phyloP scores from a whole-genome alignment of 2,329 filamentous ascomycete species.

The Ploettnerulaceae sp. region DNA sequence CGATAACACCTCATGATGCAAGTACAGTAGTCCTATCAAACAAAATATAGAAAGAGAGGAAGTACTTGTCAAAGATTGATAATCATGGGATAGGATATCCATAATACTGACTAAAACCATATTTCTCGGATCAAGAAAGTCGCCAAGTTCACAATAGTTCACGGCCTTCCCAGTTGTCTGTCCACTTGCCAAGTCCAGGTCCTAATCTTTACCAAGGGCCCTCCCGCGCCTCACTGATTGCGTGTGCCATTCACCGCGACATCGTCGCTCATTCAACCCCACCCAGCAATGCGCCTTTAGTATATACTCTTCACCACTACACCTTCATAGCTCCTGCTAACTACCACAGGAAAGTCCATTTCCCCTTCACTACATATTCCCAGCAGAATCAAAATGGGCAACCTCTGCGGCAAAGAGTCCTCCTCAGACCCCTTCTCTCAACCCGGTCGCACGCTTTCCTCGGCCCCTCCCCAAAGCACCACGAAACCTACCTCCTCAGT shows the following conservation, averaged over 20 bases:
- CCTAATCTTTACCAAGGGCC: not conserved
- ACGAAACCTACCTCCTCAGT: constrained; percentile 42
- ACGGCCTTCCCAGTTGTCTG: no score
- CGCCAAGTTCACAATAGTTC: no score
- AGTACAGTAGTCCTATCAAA: not conserved
- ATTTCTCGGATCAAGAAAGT: no score
- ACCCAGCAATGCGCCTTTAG: constrained; percentile 10
- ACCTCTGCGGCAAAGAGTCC: constrained; percentile 74
- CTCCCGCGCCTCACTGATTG: constrained; percentile 10
- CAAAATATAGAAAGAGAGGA: no score
- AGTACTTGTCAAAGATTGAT: no score
- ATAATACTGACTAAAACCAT: no score
- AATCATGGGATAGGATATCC: no score
- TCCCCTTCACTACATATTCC: not conserved
- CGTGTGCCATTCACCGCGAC: not conserved
- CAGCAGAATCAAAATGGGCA: constrained; percentile 60
- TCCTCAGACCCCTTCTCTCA: constrained; percentile 63
- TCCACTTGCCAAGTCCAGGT: no score
- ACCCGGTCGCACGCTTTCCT: constrained; percentile 67
- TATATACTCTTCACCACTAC: not conserved
- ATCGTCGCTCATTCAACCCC: not conserved
- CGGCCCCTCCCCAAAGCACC: constrained; percentile 38
- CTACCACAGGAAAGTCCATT: not conserved
- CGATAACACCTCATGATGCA: constrained; percentile 5
- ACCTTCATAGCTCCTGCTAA: not conserved